phyloP scores from a whole-genome alignment of 2,329 filamentous ascomycete genomes.

The Ceratocystis destructans region DNA sequence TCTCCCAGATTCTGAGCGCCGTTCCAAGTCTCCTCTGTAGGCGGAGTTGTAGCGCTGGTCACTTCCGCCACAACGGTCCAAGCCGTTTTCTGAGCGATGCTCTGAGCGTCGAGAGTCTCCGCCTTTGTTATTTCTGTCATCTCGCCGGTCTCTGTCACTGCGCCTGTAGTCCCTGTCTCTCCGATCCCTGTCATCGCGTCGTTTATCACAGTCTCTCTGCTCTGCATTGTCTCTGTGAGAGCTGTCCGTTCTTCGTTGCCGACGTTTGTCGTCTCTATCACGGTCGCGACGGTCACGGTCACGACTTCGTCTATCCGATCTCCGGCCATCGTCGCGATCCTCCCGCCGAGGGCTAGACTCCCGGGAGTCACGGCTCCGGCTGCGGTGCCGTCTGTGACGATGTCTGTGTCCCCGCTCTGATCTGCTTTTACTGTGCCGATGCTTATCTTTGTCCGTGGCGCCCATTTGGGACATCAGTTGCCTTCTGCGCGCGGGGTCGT shows the following conservation, averaged over 20 bases:
- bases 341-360: constrained; percentile 11
- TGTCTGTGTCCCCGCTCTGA: constrained; percentile 28
- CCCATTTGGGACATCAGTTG: constrained; percentile 54
- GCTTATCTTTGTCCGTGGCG: constrained; percentile 31
- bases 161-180: background rate
- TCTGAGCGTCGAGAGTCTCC: background rate
- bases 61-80: background rate
- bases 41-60: background rate
- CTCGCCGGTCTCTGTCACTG: background rate
- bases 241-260: background rate
- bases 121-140: background rate
- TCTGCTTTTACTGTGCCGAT: constrained; percentile 19
- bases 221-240: background rate
- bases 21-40: background rate
- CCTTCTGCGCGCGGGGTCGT: constrained; percentile 53
- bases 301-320: constrained; percentile 10
- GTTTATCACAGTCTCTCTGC: background rate
- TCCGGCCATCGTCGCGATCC: constrained; percentile 8
- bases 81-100: background rate
- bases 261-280: constrained; percentile 8
- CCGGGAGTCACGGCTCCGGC: constrained; percentile 12
- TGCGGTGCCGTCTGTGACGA: constrained; percentile 10
- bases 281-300: constrained; percentile 9
- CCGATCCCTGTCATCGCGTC: background rate
- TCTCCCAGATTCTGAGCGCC: background rate